Percentiles rank a stretch among this genome's conserved stretches.
phyloP scores from a whole-genome alignment of 2,329 filamentous ascomycete species.

The Harringtonia lauricola region DNA sequence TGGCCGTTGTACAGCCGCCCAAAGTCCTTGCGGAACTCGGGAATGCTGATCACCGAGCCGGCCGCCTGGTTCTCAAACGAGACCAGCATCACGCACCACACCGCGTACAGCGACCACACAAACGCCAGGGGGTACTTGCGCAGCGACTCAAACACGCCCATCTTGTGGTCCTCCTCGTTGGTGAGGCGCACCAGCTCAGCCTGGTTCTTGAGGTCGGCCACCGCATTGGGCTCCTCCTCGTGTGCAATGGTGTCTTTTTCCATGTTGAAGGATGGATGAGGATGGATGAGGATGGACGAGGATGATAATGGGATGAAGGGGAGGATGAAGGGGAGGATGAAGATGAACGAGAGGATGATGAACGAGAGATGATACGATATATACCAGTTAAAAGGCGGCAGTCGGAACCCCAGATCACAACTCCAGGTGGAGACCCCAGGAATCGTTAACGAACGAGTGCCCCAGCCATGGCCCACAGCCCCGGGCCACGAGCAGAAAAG shows the following conservation, averaged over 20 bases:
- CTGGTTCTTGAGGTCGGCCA: neutral
- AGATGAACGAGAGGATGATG: no score
- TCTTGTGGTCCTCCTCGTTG: slow-evolving; percentile 5
- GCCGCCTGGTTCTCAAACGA: slow-evolving; percentile 16
- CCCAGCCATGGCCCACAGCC: no score
- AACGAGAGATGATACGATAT: no score
- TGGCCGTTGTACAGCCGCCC: slow-evolving; percentile 21
- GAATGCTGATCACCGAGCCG: slow-evolving; percentile 25
- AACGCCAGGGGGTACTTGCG: slow-evolving; percentile 1
- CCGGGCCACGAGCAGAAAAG: no score
- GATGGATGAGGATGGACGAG: neutral
- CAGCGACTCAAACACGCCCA: slow-evolving; percentile 1
- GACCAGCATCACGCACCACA: slow-evolving; percentile 3
- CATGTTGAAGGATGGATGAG: neutral
- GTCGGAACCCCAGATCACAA: no score
- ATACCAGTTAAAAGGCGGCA: no score
- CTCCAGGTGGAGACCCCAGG: no score
- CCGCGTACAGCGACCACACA: slow-evolving; percentile 3
- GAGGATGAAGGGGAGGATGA: no score
- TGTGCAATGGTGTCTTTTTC: neutral
- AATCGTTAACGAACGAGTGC: no score
- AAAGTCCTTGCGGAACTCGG: slow-evolving; percentile 29
- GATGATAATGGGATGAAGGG: no score
- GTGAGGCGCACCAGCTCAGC: slow-evolving; percentile 1
- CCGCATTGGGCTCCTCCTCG: neutral